Conservation (phyloP, 164 flowering plant genomes). For the Taxillus chinensis region DNA sequence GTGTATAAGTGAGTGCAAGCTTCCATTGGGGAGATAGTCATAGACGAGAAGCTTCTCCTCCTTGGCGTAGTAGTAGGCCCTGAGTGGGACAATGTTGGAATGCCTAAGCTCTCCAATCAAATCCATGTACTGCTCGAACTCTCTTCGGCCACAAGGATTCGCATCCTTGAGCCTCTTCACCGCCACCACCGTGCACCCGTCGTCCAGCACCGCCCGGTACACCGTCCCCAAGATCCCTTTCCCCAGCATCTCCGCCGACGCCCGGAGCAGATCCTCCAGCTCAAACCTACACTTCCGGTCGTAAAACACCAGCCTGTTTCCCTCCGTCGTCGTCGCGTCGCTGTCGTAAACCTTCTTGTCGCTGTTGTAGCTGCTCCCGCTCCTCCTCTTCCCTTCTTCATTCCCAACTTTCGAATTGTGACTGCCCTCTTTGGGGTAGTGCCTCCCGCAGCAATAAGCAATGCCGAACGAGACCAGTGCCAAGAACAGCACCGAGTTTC, state of each 20-base stretch:
- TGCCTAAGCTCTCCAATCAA: slow-evolving; percentile 80
- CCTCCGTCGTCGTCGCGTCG: slow-evolving; percentile 56
- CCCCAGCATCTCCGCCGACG: slow-evolving; percentile 97
- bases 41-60: slow-evolving; percentile 96
- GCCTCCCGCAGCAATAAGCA: slow-evolving; percentile 46
- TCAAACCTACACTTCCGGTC: slow-evolving; percentile 71
- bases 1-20: slow-evolving; percentile 79
- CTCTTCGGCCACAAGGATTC: slow-evolving; percentile 73
- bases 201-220: slow-evolving; percentile 86
- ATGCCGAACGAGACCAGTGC: slow-evolving; percentile 43
- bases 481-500: slow-evolving; percentile 41
- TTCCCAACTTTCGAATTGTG: slow-evolving; percentile 13
- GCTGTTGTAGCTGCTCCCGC: slow-evolving; percentile 32
- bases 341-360: slow-evolving; percentile 66
- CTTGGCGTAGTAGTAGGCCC: slow-evolving; percentile 86
- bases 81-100: slow-evolving; percentile 58
- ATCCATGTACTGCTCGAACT: slow-evolving; percentile 96
- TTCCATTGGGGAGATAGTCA: slow-evolving; percentile 91
- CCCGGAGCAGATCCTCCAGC: slow-evolving; percentile 83
- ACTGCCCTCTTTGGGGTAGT: slow-evolving; percentile 14
- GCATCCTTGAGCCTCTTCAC: slow-evolving; percentile 96
- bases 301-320: slow-evolving; percentile 79
- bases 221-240: slow-evolving; percentile 92
- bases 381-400: neutral
- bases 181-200: slow-evolving; percentile 57